Base-by-base conservation (phyloP, 129 eudicot genomes). In the Oenanthe sinensis region DNA sequence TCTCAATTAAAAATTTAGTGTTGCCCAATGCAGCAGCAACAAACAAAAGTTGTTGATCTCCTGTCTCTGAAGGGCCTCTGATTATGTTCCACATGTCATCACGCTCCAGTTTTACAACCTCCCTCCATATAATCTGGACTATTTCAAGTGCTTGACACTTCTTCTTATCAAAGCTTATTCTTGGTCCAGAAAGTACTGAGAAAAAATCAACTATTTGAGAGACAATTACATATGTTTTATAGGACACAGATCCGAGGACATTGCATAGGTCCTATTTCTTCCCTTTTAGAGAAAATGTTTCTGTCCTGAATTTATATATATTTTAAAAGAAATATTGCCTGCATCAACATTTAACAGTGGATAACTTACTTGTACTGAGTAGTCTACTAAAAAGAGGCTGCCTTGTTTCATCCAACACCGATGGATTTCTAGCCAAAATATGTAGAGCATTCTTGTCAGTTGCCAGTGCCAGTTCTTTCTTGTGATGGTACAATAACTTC, bases 401-500 rank as follows among this genome's bases (percentile, higher is more conserved):
- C 13, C 39, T 55, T 28, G 30, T n/a, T 71, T 54, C 76, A 19
- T 40, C 14, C 24, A 75, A 71, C 39, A 82, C 81, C 0, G 14
- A 54, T 9, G 83, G 77, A 26, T 82, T 85, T 82, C 72, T 63
- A 45, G 88, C 85, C 75, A 85, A 60, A 52, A 54, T 39, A 22
- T 79, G 54, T 0, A 85, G 74, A 46, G 82, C 80, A 72, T 73
- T 70, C 40, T 12, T 20, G 26, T 58, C 80, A 22, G 75, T 46
- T 52, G 6, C 13, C 46, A 69, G 1, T 47, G 76, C 82, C 45
- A 83, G 13, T 6, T 44, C 62, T 15, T 58, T 74, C 17, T 43
- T 72, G 79, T 71, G 76, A 30, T 39, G 28, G n/a, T 48, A 8
- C 13, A 85, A 60, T 58, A 85, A 78, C 22, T 20, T 6, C 24